phyloP scores from a whole-genome alignment of 2,329 filamentous ascomycete species.

The Penicillium sp. region DNA sequence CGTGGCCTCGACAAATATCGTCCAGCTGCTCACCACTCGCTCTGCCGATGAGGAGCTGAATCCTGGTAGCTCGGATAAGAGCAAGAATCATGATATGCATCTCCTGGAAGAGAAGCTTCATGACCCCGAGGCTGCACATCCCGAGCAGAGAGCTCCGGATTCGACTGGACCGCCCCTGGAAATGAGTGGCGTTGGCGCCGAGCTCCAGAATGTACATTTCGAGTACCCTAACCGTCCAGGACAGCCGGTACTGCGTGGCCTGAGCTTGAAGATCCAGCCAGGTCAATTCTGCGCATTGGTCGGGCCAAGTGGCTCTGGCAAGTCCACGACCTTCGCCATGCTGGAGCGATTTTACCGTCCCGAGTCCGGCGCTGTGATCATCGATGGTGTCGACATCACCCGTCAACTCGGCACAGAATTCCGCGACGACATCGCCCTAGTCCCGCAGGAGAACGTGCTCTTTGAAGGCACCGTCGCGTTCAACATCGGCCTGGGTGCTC shows the following conservation, averaged over 20 bases:
- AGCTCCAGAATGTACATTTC: slow-evolving; percentile 57
- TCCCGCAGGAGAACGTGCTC: slow-evolving; percentile 44
- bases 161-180: slow-evolving; percentile 7
- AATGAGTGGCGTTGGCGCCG: slow-evolving; percentile 43
- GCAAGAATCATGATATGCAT: background rate
- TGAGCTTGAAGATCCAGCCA: slow-evolving; percentile 53
- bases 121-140: slow-evolving; percentile 25
- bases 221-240: slow-evolving; percentile 60
- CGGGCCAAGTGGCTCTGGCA: slow-evolving; percentile 61
- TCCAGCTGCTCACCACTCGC: slow-evolving; percentile 35
- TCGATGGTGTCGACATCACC: slow-evolving; percentile 48
- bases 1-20: slow-evolving; percentile 54
- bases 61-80: background rate
- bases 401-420: slow-evolving; percentile 27
- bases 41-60: slow-evolving; percentile 25
- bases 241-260: slow-evolving; percentile 50
- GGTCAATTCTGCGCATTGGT: slow-evolving; percentile 60
- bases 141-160: background rate
- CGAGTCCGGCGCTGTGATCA: slow-evolving; percentile 45
- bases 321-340: slow-evolving; percentile 58
- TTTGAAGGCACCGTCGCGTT: slow-evolving; percentile 46
- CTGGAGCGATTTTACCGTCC: slow-evolving; percentile 53
- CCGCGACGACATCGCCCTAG: background rate
- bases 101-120: slow-evolving; percentile 21
- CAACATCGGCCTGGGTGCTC: slow-evolving; percentile 42